These are phyloP conservation scores for Hypoxylon trugodes DNA, from an alignment of 495 filamentous ascomycete species.

Conservation along the genomic window DNA sequence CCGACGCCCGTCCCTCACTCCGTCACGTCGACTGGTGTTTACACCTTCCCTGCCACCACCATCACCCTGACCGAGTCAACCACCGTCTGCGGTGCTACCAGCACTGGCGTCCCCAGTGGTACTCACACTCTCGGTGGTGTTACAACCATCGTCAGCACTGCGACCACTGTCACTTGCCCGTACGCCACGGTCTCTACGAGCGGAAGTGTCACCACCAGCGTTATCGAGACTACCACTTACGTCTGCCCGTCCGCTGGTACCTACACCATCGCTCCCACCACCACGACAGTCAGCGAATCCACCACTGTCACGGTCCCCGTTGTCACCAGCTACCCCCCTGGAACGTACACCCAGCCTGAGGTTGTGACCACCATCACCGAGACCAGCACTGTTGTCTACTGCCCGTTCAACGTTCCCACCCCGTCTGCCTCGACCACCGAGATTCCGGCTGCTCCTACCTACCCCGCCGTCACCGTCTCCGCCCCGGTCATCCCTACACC, in stretches of 20 bases:
- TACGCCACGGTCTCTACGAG: slow-evolving; percentile 71
- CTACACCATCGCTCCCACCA: slow-evolving; percentile 80
- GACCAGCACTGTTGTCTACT: slow-evolving; percentile 73
- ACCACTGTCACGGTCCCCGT: slow-evolving; percentile 72
- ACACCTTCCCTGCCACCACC: slow-evolving; percentile 83
- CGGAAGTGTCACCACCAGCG: slow-evolving; percentile 71
- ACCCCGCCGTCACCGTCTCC: slow-evolving; percentile 17
- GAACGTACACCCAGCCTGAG: slow-evolving; percentile 77
- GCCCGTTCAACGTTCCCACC: slow-evolving; percentile 67
- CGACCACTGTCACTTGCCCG: slow-evolving; percentile 77
- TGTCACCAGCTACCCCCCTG: slow-evolving; percentile 70
- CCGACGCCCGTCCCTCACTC: slow-evolving; percentile 73
- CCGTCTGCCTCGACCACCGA: slow-evolving; percentile 39
- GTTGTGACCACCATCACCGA: slow-evolving; percentile 72
- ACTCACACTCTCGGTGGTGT: slow-evolving; percentile 79
- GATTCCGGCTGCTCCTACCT: slow-evolving; percentile 19
- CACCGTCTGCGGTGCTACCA: slow-evolving; percentile 71
- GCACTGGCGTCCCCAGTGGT: slow-evolving; percentile 69
- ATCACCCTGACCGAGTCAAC: slow-evolving; percentile 71
- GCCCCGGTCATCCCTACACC: slow-evolving; percentile 5
- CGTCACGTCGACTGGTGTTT: slow-evolving; percentile 75
- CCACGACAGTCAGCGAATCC: slow-evolving; percentile 63
- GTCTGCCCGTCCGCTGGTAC: slow-evolving; percentile 81
- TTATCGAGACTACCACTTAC: slow-evolving; percentile 77
- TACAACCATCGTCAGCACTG: slow-evolving; percentile 73